phyloP scores from a whole-genome alignment of 768 basidiomycete species.

The Termitomyces sp. region DNA sequence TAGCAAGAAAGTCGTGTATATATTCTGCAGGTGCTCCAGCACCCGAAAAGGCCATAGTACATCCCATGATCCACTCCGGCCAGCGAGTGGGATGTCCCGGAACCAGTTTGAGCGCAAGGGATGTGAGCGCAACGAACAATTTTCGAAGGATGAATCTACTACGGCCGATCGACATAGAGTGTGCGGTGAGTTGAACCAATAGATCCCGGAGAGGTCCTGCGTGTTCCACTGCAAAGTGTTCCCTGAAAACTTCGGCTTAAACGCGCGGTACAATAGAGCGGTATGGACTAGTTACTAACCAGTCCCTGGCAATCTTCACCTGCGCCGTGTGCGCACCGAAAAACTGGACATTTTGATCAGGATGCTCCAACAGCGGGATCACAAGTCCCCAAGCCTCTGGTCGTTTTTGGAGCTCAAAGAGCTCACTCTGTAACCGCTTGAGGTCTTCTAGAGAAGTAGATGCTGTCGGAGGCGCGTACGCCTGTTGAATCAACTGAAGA shows the following conservation, averaged over 20 bases:
- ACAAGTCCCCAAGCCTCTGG: conserved; percentile 84
- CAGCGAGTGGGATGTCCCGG: conserved; percentile 54
- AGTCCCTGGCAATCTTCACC: conserved; percentile 91
- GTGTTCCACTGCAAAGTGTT: conserved; percentile 61
- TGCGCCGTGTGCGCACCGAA: conserved; percentile 93
- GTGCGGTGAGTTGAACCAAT: conserved; percentile 64
- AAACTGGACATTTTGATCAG: conserved; percentile 85
- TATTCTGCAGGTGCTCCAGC: conserved; percentile 54
- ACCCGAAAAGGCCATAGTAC: conserved; percentile 55
- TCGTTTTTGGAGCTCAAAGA: conserved; percentile 71
- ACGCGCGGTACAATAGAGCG: not conserved
- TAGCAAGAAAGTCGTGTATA: conserved; percentile 72
- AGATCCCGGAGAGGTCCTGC: conserved; percentile 55
- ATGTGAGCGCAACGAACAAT: conserved; percentile 79
- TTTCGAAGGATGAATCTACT: conserved; percentile 78
- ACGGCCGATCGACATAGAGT: conserved; percentile 52
- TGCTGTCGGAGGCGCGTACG: conserved; percentile 48
- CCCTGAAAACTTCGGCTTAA: conserved; percentile 37
- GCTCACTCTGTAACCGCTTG: conserved; percentile 61
- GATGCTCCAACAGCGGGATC: conserved; percentile 64
- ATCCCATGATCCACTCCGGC: conserved; percentile 73
- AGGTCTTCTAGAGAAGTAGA: conserved; percentile 51
- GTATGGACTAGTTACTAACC: conserved; percentile 42
- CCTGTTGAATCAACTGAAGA: conserved; percentile 60
- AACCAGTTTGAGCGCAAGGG: conserved; percentile 67